Evolutionary conservation across 495 filamentous ascomycete species (phyloP), one percentile per base, ranked within the genome.

Genomic region (Pseudotulostoma volvatum): DNA sequence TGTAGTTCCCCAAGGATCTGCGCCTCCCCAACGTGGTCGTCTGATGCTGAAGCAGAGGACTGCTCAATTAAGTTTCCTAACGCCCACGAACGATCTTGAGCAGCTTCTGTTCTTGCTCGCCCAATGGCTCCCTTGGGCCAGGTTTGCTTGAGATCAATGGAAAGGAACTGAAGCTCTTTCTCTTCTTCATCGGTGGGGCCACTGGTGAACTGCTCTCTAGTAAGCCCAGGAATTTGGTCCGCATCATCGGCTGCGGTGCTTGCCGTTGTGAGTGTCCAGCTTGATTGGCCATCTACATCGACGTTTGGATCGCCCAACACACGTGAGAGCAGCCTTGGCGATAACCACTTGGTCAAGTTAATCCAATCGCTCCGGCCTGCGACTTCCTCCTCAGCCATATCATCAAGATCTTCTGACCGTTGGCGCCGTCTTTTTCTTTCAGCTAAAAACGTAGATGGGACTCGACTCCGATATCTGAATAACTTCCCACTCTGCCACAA

Each of bases 1-100:
- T 95, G 84, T 31, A 95, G 48, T 50, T 96, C 87, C 31, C 86
- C 88, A n/a, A 92, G 55, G 3, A 95, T 47, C 33, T 81, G 47
- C 4, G 44, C 42, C 41, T 63, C 54, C 1, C 57, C 61, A 9
- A 36, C 33, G 21, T 52, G 47, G 31, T 53, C 47, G 1, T 43
- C 36, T 2, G 36, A 38, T n/a, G 30, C 28, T 38, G 21, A 31
- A 7, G 34, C 39, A 0, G 46, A 41, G 23, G 54, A 47, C 20
- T 46, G 56, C 5, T 55, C 44, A 11, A 76, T 60, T 8, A 81
- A 41, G 19, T 73, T 60, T 0, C 61, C 63, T 34, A 84, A 47
- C n/a, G 73, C 72, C 79, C 79, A 84, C 19, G 70, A 76, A 4
- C 77, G 52, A 57, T 88, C 83, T 36, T 76, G 66, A 4, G 81